phyloP scores from a whole-genome alignment of 352 stramenopile species.

The Plasmopara halstedii region DNA sequence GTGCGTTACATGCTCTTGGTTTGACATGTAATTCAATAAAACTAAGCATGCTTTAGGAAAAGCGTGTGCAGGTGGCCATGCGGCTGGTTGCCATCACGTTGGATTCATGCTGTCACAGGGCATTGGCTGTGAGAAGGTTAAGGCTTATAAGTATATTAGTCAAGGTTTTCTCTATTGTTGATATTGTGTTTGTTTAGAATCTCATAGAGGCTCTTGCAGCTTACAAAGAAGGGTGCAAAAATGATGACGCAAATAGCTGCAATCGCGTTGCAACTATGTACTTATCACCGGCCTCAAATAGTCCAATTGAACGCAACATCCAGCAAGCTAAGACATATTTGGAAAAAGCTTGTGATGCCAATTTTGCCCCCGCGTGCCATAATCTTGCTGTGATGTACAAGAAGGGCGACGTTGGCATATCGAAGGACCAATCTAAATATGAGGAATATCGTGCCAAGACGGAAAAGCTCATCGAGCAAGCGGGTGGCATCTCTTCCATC shows the following conservation, averaged over 20 bases:
- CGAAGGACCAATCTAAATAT: slow-evolving; percentile 56
- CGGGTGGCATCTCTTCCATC: slow-evolving; percentile 46
- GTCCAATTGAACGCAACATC: slow-evolving; percentile 41
- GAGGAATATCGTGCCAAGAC: slow-evolving; percentile 74
- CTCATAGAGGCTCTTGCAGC: slow-evolving; percentile 48
- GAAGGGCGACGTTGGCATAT: slow-evolving; percentile 68
- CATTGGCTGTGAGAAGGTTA: slow-evolving; percentile 63
- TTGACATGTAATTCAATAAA: not conserved
- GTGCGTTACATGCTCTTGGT: slow-evolving; percentile 17
- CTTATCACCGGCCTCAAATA: slow-evolving; percentile 27
- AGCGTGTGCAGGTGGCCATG: slow-evolving; percentile 60
- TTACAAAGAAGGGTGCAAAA: slow-evolving; percentile 71
- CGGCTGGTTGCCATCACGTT: slow-evolving; percentile 78
- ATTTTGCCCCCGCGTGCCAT: slow-evolving; percentile 82
- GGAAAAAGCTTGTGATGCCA: slow-evolving; percentile 69
- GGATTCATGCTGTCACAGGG: slow-evolving; percentile 75
- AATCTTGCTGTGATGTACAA: slow-evolving; percentile 88
- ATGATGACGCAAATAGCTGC: slow-evolving; percentile 73
- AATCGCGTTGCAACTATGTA: slow-evolving; percentile 77
- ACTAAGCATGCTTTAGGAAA: slow-evolving; percentile 36
- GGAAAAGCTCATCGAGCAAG: slow-evolving; percentile 62
- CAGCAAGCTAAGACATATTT: slow-evolving; percentile 59
- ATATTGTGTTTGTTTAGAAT: slow-evolving; percentile 28
- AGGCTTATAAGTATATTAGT: not conserved
- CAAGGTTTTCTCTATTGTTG: not conserved